Evolutionary conservation across 352 stramenopile species (phyloP).

Genomic region (Globisporangium acanthophoron): DNA sequence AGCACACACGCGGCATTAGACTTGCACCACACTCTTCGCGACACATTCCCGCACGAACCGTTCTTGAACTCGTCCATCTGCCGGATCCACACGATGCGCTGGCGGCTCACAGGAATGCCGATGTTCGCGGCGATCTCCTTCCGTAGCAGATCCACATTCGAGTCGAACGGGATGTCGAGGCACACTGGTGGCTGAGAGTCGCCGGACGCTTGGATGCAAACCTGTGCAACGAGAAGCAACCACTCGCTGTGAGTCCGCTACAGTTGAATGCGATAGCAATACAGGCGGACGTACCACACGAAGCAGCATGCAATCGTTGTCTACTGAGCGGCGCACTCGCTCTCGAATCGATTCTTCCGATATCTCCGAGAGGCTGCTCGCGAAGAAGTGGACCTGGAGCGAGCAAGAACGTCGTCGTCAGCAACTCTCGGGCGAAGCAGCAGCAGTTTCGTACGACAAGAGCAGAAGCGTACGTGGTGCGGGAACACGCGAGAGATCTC

Average conservation of each 20-base stretch:
- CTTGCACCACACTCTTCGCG: background rate
- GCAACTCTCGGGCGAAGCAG: background rate
- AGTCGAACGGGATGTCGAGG: constrained; percentile 77
- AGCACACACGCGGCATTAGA: background rate
- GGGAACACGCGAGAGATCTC: constrained; percentile 87
- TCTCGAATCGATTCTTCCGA: constrained; percentile 83
- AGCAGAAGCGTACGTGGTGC: constrained; percentile 59
- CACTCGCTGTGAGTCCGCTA: background rate
- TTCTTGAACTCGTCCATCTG: constrained; percentile 82
- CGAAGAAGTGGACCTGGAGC: constrained; percentile 80
- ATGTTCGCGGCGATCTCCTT: constrained; percentile 79
- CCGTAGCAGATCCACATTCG: constrained; percentile 60
- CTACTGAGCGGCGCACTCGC: constrained; percentile 70
- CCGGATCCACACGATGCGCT: constrained; percentile 88
- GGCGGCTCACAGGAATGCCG: constrained; percentile 71
- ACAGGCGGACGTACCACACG: constrained; percentile 48
- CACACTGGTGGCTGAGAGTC: constrained; percentile 75
- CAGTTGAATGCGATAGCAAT: background rate
- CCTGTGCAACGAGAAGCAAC: constrained; percentile 19
- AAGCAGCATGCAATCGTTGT: constrained; percentile 85
- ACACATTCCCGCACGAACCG: constrained; percentile 27
- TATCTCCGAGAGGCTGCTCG: constrained; percentile 68
- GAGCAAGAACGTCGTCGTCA: background rate
- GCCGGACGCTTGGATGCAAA: constrained; percentile 80
- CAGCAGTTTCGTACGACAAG: background rate